Evolutionary conservation across 306 rosid genomes (phyloP).

Genomic region (Leucaena leucocephala): DNA sequence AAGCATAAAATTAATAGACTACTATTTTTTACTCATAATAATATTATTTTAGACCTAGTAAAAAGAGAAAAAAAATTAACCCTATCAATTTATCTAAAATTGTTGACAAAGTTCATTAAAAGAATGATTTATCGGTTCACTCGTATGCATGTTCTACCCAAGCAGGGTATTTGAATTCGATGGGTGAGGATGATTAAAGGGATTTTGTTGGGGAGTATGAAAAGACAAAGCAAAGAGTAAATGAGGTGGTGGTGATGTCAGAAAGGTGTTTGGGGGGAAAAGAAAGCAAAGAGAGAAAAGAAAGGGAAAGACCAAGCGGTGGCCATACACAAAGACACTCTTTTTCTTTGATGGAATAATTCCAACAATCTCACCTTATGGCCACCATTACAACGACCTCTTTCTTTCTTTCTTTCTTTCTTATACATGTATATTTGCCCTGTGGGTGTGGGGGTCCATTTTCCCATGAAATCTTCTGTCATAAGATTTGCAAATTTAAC

Average conservation of each 20-base stretch:
- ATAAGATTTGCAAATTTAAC: neutral
- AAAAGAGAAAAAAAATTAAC: no score
- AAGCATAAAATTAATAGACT: no score
- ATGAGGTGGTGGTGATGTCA: neutral
- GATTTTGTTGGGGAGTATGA: neutral
- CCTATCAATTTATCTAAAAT: no score
- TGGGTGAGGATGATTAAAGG: neutral
- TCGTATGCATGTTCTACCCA: no score
- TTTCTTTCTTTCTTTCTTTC: no score
- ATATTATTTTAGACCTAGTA: no score
- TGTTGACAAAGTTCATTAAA: no score
- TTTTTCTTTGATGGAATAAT: constrained; percentile 24
- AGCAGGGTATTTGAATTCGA: no score
- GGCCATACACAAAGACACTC: neutral
- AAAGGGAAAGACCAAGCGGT: constrained; percentile 2
- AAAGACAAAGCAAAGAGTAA: neutral
- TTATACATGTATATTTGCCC: no score
- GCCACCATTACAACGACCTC: constrained; percentile 18
- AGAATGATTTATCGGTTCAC: no score
- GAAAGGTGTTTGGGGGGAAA: neutral
- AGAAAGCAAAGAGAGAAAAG: neutral
- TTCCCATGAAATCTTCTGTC: neutral
- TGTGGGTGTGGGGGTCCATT: no score
- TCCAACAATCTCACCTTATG: constrained; percentile 19
- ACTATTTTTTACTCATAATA: no score